Base-by-base conservation (phyloP, 192 early-diverging fungal species). In the Chytriomyces sp. region DNA sequence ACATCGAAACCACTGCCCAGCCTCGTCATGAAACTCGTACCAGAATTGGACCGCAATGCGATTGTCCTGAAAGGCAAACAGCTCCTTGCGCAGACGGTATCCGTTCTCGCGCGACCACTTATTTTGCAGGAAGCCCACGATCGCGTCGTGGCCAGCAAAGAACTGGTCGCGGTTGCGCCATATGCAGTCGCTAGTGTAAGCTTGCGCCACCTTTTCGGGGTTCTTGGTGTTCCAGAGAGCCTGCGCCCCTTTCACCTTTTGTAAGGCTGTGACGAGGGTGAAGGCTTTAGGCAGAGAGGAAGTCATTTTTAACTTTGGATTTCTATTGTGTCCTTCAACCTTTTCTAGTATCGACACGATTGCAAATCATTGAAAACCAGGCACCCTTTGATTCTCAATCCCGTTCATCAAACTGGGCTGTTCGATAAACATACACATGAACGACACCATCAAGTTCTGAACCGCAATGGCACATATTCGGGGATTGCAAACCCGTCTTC, bases 21-120 rank as follows among this genome's bases (percentile, higher is more conserved):
- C 30, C 34, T 80, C 59, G 59, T 83, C 80, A 28, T 73, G 69
- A 31, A 34, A 84, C 66, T 84, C 82, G 41, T 84, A 84, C 81
- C 75, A 81, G 41, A 83, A 84, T 55, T 81, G 77, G 1, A 84
- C 82, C 26, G 82, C 82, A 54, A 84, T 84, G 52, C 66, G 44
- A 61, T 84, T 84, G 36, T 75, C 81, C 26, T 59, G 54, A 57
- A 75, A 81, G 3, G 75, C 52, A 63, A 83, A 84, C 17, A 84
- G 75, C 75, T 84, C 82, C 69, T 84, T 84, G 30, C 75, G 41
- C 14, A 84, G 76, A 12, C 75, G 63, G 66, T 84, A 84, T 14
- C 64, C 72, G n/a, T 60, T 49, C 57, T 84, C 82, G 14, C 55
- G 26, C 25, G 26, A 8, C 80, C 81, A 84, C 49, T 84, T 84